Evolutionary conservation across 257 asterid genomes (phyloP).

Genomic region (Solanum pimpinellifolium): DNA sequence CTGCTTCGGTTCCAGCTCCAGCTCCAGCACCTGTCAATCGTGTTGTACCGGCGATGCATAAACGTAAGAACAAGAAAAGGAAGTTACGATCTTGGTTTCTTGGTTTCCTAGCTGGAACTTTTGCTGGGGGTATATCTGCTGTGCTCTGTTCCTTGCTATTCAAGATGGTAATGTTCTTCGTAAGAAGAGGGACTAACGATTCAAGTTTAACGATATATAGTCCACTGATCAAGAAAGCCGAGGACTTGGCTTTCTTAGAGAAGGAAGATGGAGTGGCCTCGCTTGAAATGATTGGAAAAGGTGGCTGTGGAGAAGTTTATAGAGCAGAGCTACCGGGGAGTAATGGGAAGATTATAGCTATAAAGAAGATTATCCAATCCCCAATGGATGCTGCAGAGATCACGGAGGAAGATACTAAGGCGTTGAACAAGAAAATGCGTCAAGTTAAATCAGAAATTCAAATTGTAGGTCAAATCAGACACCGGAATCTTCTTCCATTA

Average conservation of each 20-base stretch:
- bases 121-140: conserved; percentile 48
- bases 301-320: conserved; percentile 90
- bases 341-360: conserved; percentile 56
- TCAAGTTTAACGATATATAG: conserved; percentile 43
- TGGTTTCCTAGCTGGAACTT: conserved; percentile 55
- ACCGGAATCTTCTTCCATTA: conserved; percentile 57
- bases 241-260: conserved; percentile 67
- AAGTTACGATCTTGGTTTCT: conserved; percentile 22
- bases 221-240: conserved; percentile 57
- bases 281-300: conserved; percentile 53
- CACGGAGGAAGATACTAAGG: conserved; percentile 55
- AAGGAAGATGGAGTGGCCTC: conserved; percentile 53
- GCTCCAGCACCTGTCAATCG: conserved; percentile 19
- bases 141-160: conserved; percentile 25
- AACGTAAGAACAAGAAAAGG: conserved; percentile 7
- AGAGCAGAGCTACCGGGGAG: conserved; percentile 58
- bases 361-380: conserved; percentile 61
- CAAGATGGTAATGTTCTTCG: conserved; percentile 14
- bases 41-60: background rate
- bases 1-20: conserved; percentile 13
- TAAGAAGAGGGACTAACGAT: conserved; percentile 27
- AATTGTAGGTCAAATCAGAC: conserved; percentile 76
- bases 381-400: conserved; percentile 42
- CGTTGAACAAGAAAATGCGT: conserved; percentile 51
- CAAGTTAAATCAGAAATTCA: conserved; percentile 74